Evolutionary conservation across 768 basidiomycete species (phyloP).

Genomic region (Dentipellis fragilis): DNA sequence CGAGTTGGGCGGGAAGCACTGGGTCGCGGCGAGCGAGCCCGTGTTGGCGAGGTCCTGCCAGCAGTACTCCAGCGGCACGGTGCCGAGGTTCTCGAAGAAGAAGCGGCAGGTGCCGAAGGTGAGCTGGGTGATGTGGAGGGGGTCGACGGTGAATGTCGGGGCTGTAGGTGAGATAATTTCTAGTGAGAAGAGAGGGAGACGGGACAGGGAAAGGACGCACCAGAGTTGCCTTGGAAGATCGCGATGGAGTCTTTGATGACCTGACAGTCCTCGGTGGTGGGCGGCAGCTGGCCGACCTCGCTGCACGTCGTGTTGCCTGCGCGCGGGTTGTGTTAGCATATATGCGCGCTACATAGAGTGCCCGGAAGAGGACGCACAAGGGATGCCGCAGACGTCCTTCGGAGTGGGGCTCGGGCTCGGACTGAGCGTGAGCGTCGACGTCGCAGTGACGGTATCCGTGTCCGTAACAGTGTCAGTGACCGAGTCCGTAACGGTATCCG

Average conservation of each 20-base stretch:
- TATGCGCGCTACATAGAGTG: no score
- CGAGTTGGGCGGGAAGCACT: constrained; percentile 15
- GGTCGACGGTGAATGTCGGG: constrained; percentile 8
- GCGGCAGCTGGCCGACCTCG: constrained; percentile 11
- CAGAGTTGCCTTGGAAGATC: constrained; percentile 8
- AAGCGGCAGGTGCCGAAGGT: constrained; percentile 17
- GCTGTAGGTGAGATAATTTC: not conserved
- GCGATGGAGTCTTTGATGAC: constrained; percentile 12
- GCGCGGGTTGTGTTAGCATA: no score
- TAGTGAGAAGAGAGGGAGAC: no score
- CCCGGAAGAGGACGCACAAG: no score
- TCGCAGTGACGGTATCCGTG: constrained; percentile 2
- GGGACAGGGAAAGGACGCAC: not conserved
- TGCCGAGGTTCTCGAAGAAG: constrained; percentile 17
- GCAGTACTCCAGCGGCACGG: constrained; percentile 14
- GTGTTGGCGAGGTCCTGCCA: constrained; percentile 11
- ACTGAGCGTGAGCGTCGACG: constrained; percentile 5
- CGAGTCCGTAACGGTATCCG: not conserved
- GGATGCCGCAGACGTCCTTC: no score
- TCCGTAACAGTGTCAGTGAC: not conserved
- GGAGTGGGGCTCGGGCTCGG: not conserved
- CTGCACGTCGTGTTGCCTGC: constrained; percentile 12
- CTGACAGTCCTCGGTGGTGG: constrained; percentile 10
- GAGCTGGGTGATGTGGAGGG: constrained; percentile 13
- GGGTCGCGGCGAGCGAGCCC: not conserved